Evolutionary conservation across 306 rosid species (phyloP).

Genomic region (Gastrolobium bilobum): DNA sequence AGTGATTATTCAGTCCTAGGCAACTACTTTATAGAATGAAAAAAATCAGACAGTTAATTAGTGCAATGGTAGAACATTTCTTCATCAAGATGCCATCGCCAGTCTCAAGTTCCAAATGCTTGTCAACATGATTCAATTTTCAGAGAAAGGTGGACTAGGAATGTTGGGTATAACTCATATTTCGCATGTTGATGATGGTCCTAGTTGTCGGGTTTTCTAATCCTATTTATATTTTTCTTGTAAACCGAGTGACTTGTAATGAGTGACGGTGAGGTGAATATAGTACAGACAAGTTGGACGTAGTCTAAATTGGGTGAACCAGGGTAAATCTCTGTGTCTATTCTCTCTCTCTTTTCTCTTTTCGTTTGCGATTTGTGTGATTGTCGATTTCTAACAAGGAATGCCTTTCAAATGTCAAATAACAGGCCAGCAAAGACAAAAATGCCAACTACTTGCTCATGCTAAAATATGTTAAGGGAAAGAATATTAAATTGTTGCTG

Average conservation of each 20-base stretch:
- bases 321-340: no score
- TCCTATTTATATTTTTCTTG: no score
- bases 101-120: conserved; percentile 13
- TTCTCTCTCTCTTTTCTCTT: no score
- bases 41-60: conserved; percentile 18
- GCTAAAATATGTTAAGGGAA: neutral
- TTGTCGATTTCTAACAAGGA: no score
- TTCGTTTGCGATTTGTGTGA: no score
- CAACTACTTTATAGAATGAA: conserved; percentile 1
- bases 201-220: no score
- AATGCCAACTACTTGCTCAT: conserved; percentile 7
- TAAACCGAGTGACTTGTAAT: no score
- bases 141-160: neutral
- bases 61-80: neutral
- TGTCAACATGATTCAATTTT: conserved; percentile 21
- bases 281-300: no score
- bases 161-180: no score
- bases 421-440: conserved; percentile 25
- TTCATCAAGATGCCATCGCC: conserved; percentile 10
- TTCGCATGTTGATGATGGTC: no score
- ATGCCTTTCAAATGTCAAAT: conserved; percentile 33
- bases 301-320: no score
- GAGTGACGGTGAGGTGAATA: no score
- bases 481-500: neutral
- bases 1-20: neutral